Conservation (phyloP, 2,329 filamentous ascomycete genomes). For the Neocucurbitaria cava region DNA sequence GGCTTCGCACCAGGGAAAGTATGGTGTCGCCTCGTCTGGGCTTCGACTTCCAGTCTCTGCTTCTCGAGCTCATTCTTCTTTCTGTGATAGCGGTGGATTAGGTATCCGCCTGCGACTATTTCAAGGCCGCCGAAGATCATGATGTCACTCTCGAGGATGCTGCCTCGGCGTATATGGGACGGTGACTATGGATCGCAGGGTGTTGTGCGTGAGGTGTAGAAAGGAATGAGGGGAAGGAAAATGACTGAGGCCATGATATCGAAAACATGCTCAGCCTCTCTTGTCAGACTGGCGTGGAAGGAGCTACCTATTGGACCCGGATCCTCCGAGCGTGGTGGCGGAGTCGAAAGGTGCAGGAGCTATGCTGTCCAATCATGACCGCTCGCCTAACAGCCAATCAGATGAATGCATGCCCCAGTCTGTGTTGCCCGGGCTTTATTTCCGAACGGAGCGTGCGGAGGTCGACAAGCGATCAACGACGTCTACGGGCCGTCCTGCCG, state of each 20-base stretch:
- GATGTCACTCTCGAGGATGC: slow-evolving; percentile 19
- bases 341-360: slow-evolving; percentile 21
- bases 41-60: slow-evolving; percentile 34
- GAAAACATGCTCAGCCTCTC: slow-evolving; percentile 30
- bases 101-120: slow-evolving; percentile 44
- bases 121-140: slow-evolving; percentile 51
- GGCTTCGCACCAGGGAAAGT: slow-evolving; percentile 37
- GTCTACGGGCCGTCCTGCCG: background rate
- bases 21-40: slow-evolving; percentile 32
- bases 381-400: slow-evolving; percentile 10
- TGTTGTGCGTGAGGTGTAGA: background rate
- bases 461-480: background rate
- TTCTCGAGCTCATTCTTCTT: slow-evolving; percentile 41
- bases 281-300: slow-evolving; percentile 19
- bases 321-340: slow-evolving; percentile 29
- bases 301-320: slow-evolving; percentile 29
- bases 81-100: slow-evolving; percentile 44
- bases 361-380: slow-evolving; percentile 9
- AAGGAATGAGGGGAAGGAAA: slow-evolving; percentile 2
- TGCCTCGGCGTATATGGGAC: background rate
- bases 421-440: background rate
- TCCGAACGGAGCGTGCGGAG: too few species aligned
- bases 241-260: slow-evolving; percentile 27
- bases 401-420: background rate
- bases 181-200: background rate